Conservation (phyloP, 176 grass and related monocot species). For the Aechmea fasciata region DNA sequence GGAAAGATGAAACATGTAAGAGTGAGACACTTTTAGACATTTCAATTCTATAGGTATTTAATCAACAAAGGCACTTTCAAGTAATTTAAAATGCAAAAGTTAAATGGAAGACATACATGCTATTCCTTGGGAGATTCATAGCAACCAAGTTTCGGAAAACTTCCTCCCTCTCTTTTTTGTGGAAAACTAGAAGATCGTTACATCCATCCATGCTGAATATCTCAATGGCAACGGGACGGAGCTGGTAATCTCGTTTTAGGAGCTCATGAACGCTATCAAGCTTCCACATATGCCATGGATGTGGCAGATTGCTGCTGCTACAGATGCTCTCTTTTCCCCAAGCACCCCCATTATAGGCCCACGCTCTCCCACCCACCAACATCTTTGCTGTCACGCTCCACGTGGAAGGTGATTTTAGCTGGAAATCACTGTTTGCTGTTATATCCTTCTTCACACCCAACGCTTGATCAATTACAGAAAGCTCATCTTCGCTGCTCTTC, state of each 20-base stretch:
- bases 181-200: slow-evolving; percentile 98
- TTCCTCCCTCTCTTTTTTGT: slow-evolving; percentile 98
- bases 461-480: slow-evolving; percentile 96
- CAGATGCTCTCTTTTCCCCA: slow-evolving; percentile 96
- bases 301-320: slow-evolving; percentile 69
- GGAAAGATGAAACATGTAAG: too few species aligned
- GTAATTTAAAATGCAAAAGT: not conserved
- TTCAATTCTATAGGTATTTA: too few species aligned
- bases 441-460: slow-evolving; percentile 96
- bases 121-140: slow-evolving; percentile 99
- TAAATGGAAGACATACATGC: slow-evolving; percentile 67
- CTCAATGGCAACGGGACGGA: slow-evolving; percentile 92
- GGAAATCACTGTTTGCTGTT: slow-evolving; percentile 64
- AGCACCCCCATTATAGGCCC: slow-evolving; percentile 96
- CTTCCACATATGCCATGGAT: slow-evolving; percentile 99
- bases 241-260: slow-evolving; percentile 96
- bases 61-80: too few species aligned
- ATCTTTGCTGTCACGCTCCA: slow-evolving; percentile 40
- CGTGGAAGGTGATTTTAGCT: slow-evolving; percentile 56
- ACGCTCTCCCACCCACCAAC: slow-evolving; percentile 82
- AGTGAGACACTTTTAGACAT: too few species aligned
- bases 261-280: slow-evolving; percentile 96
- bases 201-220: slow-evolving; percentile 99
- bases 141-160: slow-evolving; percentile 84
- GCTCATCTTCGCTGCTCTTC: slow-evolving; percentile 80